A percentile compares a stretch with the other conserved stretches of the same genome.
Evolutionary conservation across 2,329 filamentous ascomycete species (phyloP).

Genomic region (Sarocladiaceae sp.): DNA sequence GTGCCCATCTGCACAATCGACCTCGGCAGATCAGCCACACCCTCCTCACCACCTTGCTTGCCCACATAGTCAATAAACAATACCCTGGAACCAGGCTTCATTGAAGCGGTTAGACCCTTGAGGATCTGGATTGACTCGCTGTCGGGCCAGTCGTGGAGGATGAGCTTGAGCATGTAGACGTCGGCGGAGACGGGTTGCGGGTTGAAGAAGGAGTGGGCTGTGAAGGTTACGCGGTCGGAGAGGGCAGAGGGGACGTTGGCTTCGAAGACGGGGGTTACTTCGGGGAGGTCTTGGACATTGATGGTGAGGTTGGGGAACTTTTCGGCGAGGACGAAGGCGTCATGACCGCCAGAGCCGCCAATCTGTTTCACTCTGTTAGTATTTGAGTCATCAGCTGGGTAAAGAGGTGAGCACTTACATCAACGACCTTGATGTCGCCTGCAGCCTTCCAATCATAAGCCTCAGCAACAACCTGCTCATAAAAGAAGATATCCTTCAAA

Average conservation of each 20-base stretch:
- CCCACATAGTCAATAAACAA: slow-evolving; percentile 35
- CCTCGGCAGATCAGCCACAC: slow-evolving; percentile 23
- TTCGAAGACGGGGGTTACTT: slow-evolving; percentile 29
- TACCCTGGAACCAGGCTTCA: slow-evolving; percentile 38
- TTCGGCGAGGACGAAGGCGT: slow-evolving; percentile 34
- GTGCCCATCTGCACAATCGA: slow-evolving; percentile 34
- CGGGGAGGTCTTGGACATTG: slow-evolving; percentile 40
- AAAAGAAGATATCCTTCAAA: slow-evolving; percentile 33
- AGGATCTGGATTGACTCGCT: slow-evolving; percentile 35
- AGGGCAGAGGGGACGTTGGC: slow-evolving; percentile 29
- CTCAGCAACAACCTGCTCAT: slow-evolving; percentile 27
- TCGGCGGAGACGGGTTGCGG: slow-evolving; percentile 37
- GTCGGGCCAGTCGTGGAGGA: slow-evolving; percentile 54
- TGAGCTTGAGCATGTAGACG: slow-evolving; percentile 48
- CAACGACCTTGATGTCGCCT: slow-evolving; percentile 32
- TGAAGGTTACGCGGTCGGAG: slow-evolving; percentile 28
- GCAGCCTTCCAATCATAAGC: slow-evolving; percentile 31
- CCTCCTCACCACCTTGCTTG: slow-evolving; percentile 23
- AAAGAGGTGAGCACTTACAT: slow-evolving; percentile 27
- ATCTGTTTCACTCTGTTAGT: slow-evolving; percentile 21
- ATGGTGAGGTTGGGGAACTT: slow-evolving; percentile 36
- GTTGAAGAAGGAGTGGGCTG: slow-evolving; percentile 34
- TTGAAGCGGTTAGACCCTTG: slow-evolving; percentile 35
- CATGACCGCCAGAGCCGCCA: slow-evolving; percentile 38
- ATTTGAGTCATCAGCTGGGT: neutral